Evolutionary conservation across 2,329 filamentous ascomycete genomes (phyloP).

Genomic region (Pseudocercospora pini-densiflorae): DNA sequence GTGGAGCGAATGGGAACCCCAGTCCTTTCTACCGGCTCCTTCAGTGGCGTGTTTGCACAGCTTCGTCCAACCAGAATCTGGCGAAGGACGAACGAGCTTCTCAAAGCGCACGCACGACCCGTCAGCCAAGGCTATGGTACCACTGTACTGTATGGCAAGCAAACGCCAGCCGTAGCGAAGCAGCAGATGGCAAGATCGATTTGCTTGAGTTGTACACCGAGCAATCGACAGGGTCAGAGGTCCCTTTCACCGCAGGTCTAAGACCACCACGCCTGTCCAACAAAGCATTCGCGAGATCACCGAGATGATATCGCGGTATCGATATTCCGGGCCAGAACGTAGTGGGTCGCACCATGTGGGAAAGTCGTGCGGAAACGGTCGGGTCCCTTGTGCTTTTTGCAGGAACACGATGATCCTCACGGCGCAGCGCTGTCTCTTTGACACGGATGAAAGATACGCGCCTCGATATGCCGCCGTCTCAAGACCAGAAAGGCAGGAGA

Average conservation of each 20-base stretch:
- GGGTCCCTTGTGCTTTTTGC: no score
- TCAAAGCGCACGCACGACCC: no score
- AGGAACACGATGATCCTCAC: neutral
- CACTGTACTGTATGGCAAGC: neutral
- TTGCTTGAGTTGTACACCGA: no score
- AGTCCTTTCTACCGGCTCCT: neutral
- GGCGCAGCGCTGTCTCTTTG: neutral
- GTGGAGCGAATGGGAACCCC: conserved; percentile 7
- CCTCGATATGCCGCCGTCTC: neutral
- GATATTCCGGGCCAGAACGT: neutral
- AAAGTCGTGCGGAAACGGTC: no score
- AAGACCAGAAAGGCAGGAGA: neutral
- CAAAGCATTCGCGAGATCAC: no score
- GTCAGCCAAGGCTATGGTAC: neutral
- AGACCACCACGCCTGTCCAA: no score
- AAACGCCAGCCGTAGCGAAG: no score
- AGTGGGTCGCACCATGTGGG: no score
- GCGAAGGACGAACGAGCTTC: no score
- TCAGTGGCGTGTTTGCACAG: neutral
- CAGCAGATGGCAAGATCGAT: no score
- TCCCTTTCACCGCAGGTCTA: no score
- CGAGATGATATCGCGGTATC: neutral
- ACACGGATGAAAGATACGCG: neutral
- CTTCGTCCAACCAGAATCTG: neutral
- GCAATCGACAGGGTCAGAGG: no score